Conservation (phyloP, 2,329 filamentous ascomycete species). For the Fusarium clavum region DNA sequence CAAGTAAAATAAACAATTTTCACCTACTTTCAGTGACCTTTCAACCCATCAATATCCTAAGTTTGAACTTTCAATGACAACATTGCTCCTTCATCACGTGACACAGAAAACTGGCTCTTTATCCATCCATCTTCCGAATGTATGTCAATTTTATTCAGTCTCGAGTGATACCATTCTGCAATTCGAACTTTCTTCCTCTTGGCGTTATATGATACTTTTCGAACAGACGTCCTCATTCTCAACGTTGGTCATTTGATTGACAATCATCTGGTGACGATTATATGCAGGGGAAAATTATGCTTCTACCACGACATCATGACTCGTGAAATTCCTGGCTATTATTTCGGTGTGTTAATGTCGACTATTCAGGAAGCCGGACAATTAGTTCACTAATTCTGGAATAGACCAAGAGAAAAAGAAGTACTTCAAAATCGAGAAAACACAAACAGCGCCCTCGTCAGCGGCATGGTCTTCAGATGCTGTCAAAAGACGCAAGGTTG, state of each 20-base stretch:
- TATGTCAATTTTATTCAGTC: too few relatives aligned
- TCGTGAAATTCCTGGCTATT: conserved; percentile 63
- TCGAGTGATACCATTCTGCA: too few relatives aligned
- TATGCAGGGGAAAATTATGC: background rate
- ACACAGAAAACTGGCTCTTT: background rate
- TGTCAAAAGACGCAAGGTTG: conserved; percentile 66
- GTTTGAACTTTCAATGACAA: background rate
- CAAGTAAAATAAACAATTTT: conserved; percentile 53
- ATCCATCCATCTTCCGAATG: too few relatives aligned
- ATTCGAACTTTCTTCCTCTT: background rate
- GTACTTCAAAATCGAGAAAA: conserved; percentile 75
- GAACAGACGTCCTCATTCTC: background rate
- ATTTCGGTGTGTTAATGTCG: conserved; percentile 58
- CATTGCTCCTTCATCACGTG: background rate
- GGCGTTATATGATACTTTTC: background rate
- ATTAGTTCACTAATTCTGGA: background rate
- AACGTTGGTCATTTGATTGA: background rate
- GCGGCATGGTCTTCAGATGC: conserved; percentile 68
- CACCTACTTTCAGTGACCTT: background rate
- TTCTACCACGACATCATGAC: conserved; percentile 44
- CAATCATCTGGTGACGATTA: background rate
- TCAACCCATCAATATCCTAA: background rate
- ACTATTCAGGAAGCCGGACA: background rate
- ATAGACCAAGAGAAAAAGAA: conserved; percentile 68
- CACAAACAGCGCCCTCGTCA: conserved; percentile 62